Evolutionary conservation across 805 yeast species (phyloP), one percentile per base, ranked within the genome.

Genomic region (Jamesozyma rosinii): DNA sequence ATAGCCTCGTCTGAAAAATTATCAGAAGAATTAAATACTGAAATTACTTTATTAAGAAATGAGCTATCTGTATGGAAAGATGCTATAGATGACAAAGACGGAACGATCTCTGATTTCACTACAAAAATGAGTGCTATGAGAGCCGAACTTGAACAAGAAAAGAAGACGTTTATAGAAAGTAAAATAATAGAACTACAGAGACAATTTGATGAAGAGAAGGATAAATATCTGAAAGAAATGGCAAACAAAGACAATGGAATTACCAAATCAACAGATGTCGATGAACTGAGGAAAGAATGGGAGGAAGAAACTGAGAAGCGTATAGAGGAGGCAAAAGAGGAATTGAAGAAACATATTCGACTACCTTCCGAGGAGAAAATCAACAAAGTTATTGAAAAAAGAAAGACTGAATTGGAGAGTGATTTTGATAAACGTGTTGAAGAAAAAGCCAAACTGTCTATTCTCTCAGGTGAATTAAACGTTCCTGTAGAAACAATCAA

Each of bases 361-460:
- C 40, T 52, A 32, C 64, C 64, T 13, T 49, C 62, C 11, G 79
- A 78, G 53, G 72, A 71, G 38, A 81, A 75, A 46, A 72, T 82
- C 59, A 74, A 78, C n/a, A 77, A 73, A 36, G 71, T 70, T 41
- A 65, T 75, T 24, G 77, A 74, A 46, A 63, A 59, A 38, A 69
- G 70, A 29, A 63, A 53, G 44, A 38, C 45, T 13, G 55, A 56
- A 37, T 38, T 58, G 13, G 61, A 55, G 43, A 51, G 48, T 15
- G 54, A 51, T 15, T 58, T 51, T 36, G 47, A 54, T 17, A 42
- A 47, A 32, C 53, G 50, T 31, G 43, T 57, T 1, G 33, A 47
- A 10, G 49, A 49, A 19, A 49, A 44, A 17, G 50, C 50, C 3
- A 40, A 44, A 4, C 22, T 38, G 10, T 40, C 46, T 2, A 31